phyloP scores from a whole-genome alignment of 1,284 basidiomycete species.

The Mycosarcoma mackinlayi region DNA sequence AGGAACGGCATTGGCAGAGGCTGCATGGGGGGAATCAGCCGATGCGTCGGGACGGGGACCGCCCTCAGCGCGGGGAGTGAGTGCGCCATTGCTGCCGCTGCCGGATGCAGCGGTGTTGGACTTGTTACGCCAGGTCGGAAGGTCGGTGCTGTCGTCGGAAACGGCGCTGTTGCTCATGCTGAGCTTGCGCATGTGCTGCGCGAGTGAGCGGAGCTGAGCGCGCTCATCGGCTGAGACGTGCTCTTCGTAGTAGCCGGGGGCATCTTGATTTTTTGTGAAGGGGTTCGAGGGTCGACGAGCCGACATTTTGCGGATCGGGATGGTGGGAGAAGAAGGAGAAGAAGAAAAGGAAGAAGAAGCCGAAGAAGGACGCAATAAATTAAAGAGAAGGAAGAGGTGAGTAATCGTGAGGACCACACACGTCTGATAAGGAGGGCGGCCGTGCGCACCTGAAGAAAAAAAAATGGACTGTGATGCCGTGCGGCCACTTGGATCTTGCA shows the following conservation, averaged over 20 bases:
- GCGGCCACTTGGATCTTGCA: too few species aligned
- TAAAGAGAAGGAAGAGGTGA: too few species aligned
- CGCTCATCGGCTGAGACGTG: slow-evolving; percentile 20
- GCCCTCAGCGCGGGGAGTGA: slow-evolving; percentile 31
- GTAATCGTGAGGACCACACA: too few species aligned
- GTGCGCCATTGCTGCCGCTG: slow-evolving; percentile 32
- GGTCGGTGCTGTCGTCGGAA: slow-evolving; percentile 30
- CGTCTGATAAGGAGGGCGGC: slow-evolving; percentile 5
- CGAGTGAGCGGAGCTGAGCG: slow-evolving; percentile 39
- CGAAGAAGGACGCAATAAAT: neutral
- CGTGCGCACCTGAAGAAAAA: slow-evolving; percentile 1
- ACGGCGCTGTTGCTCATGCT: slow-evolving; percentile 44
- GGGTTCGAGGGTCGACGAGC: slow-evolving; percentile 39
- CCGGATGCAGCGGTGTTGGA: slow-evolving; percentile 5
- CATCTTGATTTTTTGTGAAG: slow-evolving; percentile 50
- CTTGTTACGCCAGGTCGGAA: slow-evolving; percentile 13
- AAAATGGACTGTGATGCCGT: too few species aligned
- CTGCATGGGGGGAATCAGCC: neutral
- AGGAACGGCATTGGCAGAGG: slow-evolving; percentile 6
- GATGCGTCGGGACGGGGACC: slow-evolving; percentile 11
- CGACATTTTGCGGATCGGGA: slow-evolving; percentile 12
- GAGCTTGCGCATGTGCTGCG: slow-evolving; percentile 50
- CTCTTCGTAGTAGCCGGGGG: slow-evolving; percentile 41
- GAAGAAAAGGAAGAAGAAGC: neutral
- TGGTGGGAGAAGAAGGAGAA: slow-evolving; percentile 1